Conservation (phyloP, 345 rosid genomes). For the Theobroma cacao region DNA sequence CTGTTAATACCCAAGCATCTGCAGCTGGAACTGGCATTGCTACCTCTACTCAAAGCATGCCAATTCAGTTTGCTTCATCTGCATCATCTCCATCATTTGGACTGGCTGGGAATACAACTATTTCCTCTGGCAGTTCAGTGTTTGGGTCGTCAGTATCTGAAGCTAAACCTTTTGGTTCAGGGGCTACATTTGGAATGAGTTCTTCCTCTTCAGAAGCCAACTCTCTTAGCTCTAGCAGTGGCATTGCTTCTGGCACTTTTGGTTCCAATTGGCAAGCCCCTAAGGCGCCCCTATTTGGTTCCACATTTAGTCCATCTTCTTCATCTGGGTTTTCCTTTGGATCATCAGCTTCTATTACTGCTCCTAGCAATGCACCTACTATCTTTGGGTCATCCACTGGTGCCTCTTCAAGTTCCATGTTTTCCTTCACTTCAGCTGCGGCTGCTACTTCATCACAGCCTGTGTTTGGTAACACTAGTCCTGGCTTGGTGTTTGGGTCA, state of each 20-base stretch:
- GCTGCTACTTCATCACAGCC: constrained; percentile 44
- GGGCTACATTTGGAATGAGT: constrained; percentile 48
- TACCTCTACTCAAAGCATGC: constrained; percentile 47
- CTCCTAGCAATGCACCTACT: constrained; percentile 28
- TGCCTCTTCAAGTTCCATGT: constrained; percentile 42
- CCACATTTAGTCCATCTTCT: constrained; percentile 37
- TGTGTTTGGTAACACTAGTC: constrained; percentile 41
- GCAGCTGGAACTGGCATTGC: constrained; percentile 40
- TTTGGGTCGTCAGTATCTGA: constrained; percentile 51
- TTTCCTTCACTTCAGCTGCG: constrained; percentile 50
- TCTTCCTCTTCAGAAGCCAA: constrained; percentile 36
- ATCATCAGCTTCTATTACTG: constrained; percentile 38
- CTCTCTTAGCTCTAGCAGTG: constrained; percentile 42
- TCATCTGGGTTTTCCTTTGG: constrained; percentile 49
- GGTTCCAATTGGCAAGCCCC: constrained; percentile 60
- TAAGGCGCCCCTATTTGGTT: constrained; percentile 40
- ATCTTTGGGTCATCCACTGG: constrained; percentile 50
- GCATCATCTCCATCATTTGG: constrained; percentile 50
- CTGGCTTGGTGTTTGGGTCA: constrained; percentile 49
- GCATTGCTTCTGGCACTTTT: constrained; percentile 36
- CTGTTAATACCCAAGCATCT: constrained; percentile 40
- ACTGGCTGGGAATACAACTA: constrained; percentile 38
- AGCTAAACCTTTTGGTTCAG: constrained; percentile 39
- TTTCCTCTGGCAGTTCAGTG: constrained; percentile 42
- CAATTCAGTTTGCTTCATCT: constrained; percentile 50